Evolutionary conservation across 208 protist species (phyloP).

Genomic region (Trypanosoma rangeli): DNA sequence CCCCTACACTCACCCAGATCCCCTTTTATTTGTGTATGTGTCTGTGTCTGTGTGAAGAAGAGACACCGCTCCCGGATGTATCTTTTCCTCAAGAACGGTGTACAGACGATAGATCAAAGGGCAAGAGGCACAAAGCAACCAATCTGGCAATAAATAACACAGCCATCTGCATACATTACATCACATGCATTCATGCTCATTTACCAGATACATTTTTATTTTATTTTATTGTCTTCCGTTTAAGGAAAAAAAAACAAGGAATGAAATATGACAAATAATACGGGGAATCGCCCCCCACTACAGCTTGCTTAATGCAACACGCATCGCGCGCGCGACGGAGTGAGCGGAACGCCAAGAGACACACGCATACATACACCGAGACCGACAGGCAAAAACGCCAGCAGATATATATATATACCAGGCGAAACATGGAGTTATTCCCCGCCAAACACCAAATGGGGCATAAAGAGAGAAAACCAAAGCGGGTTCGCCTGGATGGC

Average conservation of each 20-base stretch:
- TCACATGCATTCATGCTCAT: background rate
- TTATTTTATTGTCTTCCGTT: background rate
- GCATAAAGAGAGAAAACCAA: background rate
- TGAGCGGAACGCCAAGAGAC: background rate
- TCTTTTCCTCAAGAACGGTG: background rate
- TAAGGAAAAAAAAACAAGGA: background rate
- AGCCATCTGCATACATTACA: background rate
- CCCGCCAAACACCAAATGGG: background rate
- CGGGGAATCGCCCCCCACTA: background rate
- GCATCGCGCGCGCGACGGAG: background rate
- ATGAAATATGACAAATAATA: background rate
- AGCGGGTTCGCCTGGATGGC: background rate
- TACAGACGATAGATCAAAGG: background rate
- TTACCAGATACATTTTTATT: background rate
- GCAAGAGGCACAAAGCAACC: background rate
- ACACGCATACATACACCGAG: background rate
- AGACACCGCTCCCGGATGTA: background rate
- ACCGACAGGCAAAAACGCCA: background rate
- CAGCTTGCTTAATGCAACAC: background rate
- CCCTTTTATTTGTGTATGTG: background rate
- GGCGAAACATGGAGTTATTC: background rate
- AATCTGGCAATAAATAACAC: background rate
- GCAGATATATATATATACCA: background rate
- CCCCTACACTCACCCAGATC: background rate
- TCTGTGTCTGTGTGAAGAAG: background rate